Base-by-base conservation (phyloP, 192 early-diverging fungal species). In the Rhizophlyctis rosea region DNA sequence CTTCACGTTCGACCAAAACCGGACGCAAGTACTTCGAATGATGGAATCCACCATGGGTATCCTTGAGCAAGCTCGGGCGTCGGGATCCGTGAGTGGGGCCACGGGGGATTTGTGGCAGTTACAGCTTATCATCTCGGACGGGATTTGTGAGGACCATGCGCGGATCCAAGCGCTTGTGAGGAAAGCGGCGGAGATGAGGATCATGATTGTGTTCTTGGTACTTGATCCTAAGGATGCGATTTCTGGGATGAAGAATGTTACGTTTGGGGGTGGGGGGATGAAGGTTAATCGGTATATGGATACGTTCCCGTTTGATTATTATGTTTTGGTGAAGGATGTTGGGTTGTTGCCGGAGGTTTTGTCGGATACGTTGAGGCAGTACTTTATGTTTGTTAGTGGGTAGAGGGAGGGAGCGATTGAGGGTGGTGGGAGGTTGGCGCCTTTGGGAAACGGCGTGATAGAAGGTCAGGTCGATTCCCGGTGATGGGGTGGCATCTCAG, bases 221-320 rank as follows among this genome's bases (percentile, higher is more conserved):
- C 76, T 99, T 16, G 97, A 99, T 61, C 86, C 87, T 64, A 81
- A 84, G 29, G 86, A 92, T 59, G 94, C 93, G 7, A 95, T 98
- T 66, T 75, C 93, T 62, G 86, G 91, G 62, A 95, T 94, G 76
- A 89, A 88, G 57, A 91, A 89, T 44, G 93, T 95, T 50, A 84
- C 83, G 32, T 98, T 91, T 76, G 84, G 75, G 34, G 74, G 73
- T 31, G 76, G 80, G 50, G 81, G 77, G 47, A 69, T 96, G 64
- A 65, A 87, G 64, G 84, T 93, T 76, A 83, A 82, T 34, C 74
- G 86, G 49, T 99, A 97, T 71, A 82, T 99, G 61, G 92, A 96
- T 49, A 92, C 90, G 11, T 99, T 99, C 87, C 95, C 96, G 28
- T 99, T 99, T 79, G 89, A 96, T 67, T 96, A 95, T 78, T 99